phyloP scores from a whole-genome alignment of 495 filamentous ascomycete species.

The Mytilinidion resinicola region DNA sequence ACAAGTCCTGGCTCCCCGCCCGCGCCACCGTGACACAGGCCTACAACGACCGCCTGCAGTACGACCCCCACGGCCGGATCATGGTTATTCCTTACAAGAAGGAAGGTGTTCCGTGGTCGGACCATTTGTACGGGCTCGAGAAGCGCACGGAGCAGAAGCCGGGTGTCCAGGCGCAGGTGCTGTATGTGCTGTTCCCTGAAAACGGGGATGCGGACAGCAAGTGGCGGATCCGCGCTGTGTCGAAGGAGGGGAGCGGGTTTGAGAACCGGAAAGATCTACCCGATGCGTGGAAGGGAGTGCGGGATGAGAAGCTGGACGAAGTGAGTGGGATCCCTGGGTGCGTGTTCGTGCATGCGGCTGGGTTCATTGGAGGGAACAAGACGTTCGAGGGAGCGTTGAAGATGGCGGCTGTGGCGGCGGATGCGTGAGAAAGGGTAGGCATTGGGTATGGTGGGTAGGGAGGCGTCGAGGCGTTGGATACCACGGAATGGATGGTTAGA shows the following conservation, averaged over 20 bases:
- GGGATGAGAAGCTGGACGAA: constrained; percentile 74
- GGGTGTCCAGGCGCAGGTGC: constrained; percentile 47
- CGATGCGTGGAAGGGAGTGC: constrained; percentile 80
- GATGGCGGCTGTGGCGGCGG: constrained; percentile 74
- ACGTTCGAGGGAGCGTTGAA: constrained; percentile 81
- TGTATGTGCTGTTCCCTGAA: constrained; percentile 97
- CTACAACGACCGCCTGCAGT: constrained; percentile 55
- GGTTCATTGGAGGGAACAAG: constrained; percentile 93
- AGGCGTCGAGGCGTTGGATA: neutral
- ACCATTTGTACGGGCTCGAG: constrained; percentile 89
- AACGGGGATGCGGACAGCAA: constrained; percentile 59
- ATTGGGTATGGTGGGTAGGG: neutral
- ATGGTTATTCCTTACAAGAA: constrained; percentile 59
- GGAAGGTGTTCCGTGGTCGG: constrained; percentile 79
- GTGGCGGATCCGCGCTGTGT: constrained; percentile 90
- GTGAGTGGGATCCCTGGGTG: constrained; percentile 67
- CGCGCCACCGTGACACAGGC: constrained; percentile 67
- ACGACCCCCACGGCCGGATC: constrained; percentile 69
- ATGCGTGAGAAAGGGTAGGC: constrained; percentile 33
- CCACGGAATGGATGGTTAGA: too few relatives aligned
- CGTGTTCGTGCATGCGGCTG: constrained; percentile 88
- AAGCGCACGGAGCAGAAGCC: constrained; percentile 40
- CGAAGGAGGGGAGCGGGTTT: constrained; percentile 73
- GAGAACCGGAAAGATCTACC: constrained; percentile 84
- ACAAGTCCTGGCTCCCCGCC: constrained; percentile 78